A percentile compares a stretch with the other conserved stretches of the same genome.
Conservation (phyloP, 192 early-diverging fungal species). For the Geranomyces michiganensis region DNA sequence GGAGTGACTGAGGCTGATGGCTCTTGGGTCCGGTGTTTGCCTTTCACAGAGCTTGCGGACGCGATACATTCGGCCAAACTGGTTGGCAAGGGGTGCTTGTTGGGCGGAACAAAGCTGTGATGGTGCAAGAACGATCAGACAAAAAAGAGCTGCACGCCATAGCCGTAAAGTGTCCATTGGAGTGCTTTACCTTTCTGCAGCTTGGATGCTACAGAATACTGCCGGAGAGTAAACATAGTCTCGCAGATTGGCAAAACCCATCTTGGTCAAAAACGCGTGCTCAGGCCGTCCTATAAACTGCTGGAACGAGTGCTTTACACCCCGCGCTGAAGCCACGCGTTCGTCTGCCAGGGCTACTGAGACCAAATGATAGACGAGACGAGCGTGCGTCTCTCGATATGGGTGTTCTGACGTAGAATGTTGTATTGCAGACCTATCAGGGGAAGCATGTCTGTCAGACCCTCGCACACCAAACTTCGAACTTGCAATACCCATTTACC, state of each 20-base stretch:
- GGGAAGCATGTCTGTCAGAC: neutral
- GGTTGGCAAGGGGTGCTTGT: neutral
- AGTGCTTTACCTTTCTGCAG: too few relatives aligned
- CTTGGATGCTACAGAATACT: too few relatives aligned
- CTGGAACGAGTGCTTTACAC: neutral
- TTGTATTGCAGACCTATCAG: constrained; percentile 37
- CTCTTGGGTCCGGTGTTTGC: too few relatives aligned
- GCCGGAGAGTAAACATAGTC: too few relatives aligned
- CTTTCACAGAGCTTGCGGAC: too few relatives aligned
- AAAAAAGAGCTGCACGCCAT: too few relatives aligned
- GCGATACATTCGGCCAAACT: neutral
- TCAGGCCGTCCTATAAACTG: neutral
- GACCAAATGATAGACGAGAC: constrained; percentile 37
- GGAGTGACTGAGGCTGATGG: too few relatives aligned
- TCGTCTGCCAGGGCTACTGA: constrained; percentile 32
- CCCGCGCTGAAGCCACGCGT: neutral
- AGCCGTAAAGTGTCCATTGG: too few relatives aligned
- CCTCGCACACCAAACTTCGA: neutral
- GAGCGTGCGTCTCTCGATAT: constrained; percentile 48
- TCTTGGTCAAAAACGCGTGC: too few relatives aligned
- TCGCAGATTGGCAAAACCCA: too few relatives aligned
- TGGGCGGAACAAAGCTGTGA: neutral
- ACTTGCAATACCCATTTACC: constrained; percentile 21
- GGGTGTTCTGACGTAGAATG: constrained; percentile 22
- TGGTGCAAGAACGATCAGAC: too few relatives aligned